A percentile compares a stretch with the other conserved stretches of the same genome.
Conservation (phyloP, 2,329 filamentous ascomycete genomes). For the Chaetomiaceae sp. region DNA sequence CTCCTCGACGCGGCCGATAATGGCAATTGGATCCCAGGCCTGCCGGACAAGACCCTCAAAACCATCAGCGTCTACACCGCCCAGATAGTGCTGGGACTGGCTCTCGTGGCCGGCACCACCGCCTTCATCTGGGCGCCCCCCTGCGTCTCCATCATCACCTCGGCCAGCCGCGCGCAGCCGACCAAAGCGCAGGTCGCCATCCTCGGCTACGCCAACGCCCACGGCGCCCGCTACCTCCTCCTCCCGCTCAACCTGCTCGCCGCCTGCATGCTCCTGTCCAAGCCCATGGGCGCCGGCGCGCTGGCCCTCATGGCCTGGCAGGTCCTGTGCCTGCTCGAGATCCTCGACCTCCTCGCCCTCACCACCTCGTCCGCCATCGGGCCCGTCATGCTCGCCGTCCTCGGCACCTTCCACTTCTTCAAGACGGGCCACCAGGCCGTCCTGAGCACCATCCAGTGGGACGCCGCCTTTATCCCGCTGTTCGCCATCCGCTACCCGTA, state of each 20-base stretch:
- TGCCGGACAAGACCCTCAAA: constrained; percentile 61
- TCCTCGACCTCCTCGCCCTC: constrained; percentile 54
- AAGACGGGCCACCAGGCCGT: constrained; percentile 95
- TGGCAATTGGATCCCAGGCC: constrained; percentile 64
- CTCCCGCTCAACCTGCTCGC: constrained; percentile 73
- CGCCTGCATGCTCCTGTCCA: constrained; percentile 73
- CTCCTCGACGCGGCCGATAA: constrained; percentile 83
- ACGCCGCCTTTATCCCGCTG: constrained; percentile 85
- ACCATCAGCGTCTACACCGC: constrained; percentile 69
- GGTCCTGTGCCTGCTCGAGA: constrained; percentile 68
- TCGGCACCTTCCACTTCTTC: constrained; percentile 94
- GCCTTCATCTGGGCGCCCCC: constrained; percentile 84
- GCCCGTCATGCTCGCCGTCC: constrained; percentile 74
- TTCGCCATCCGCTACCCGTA: constrained; percentile 80
- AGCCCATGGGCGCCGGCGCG: constrained; percentile 87
- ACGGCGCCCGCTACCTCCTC: constrained; percentile 84
- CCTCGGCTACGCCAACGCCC: constrained; percentile 86
- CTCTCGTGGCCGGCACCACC: constrained; percentile 75
- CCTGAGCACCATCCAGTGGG: constrained; percentile 88
- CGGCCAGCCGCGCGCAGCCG: constrained; percentile 35
- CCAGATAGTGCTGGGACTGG: constrained; percentile 71
- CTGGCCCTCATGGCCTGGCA: constrained; percentile 82
- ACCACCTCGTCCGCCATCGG: constrained; percentile 65
- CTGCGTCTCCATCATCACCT: constrained; percentile 65
- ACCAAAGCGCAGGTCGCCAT: constrained; percentile 61